Evolutionary conservation across 2,329 filamentous ascomycete genomes (phyloP).

Genomic region (Emergomyces orientalis): DNA sequence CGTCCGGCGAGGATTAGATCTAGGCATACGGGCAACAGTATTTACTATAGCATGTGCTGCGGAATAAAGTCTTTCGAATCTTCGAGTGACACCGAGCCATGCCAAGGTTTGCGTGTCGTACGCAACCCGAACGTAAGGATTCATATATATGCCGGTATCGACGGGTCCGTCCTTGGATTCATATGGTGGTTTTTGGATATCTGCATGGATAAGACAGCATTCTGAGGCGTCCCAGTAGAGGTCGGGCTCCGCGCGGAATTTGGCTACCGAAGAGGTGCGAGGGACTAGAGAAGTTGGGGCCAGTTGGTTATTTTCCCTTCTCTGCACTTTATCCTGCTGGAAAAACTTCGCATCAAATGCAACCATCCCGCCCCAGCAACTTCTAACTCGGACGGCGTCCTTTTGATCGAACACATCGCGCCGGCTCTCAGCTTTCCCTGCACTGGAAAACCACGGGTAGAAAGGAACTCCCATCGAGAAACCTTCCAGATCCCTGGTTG

Average conservation of each 20-base stretch:
- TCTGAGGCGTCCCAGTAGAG: conserved; percentile 56
- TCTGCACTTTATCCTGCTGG: conserved; percentile 20
- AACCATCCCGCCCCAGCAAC: conserved; percentile 71
- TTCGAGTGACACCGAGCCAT: conserved; percentile 51
- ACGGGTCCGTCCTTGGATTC: conserved; percentile 23
- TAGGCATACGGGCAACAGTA: conserved; percentile 47
- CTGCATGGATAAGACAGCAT: conserved; percentile 51
- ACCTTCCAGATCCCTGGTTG: conserved; percentile 60
- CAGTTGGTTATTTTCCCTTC: conserved; percentile 9
- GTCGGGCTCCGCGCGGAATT: conserved; percentile 52
- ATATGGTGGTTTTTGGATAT: conserved; percentile 32
- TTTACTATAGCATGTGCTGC: conserved; percentile 52
- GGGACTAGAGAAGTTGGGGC: conserved; percentile 15
- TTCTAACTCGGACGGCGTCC: conserved; percentile 56
- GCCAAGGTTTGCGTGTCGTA: conserved; percentile 51
- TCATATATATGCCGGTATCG: conserved; percentile 59
- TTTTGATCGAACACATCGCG: conserved; percentile 52
- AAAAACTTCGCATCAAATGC: conserved; percentile 41
- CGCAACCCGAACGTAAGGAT: conserved; percentile 63
- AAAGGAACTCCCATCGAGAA: conserved; percentile 60
- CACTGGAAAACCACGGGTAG: conserved; percentile 59
- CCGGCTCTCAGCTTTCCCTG: conserved; percentile 45
- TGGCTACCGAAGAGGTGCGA: conserved; percentile 34
- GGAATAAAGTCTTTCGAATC: conserved; percentile 57
- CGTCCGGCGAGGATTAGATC: conserved; percentile 50